Evolutionary conservation across 768 basidiomycete species (phyloP), one percentile per base, ranked within the genome.

Genomic region (Phlebiopsis flavidoalba): DNA sequence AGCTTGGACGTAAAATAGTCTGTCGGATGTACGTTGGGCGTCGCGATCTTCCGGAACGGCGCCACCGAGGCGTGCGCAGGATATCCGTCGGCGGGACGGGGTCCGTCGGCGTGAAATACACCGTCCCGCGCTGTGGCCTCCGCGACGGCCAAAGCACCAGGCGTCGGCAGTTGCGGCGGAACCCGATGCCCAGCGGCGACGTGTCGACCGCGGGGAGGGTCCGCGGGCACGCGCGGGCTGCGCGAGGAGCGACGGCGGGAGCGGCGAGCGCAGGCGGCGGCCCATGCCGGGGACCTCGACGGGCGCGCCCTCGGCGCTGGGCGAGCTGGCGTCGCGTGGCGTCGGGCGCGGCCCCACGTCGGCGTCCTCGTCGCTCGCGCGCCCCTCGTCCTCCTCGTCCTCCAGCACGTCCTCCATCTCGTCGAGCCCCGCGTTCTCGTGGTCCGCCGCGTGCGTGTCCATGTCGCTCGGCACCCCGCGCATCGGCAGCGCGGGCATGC

Each of bases 401-500:
- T 70, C 70, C 15, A 72, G 75, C 6, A 73, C 74, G 37, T 72
- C 74, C 1, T 77, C 75, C 15, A 69, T 71, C 24, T 66, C 68
- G 11, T 66, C 70, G 12, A 73, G 64, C 10, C 62, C 71, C 3
- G 65, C 72, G 19, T 71, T 66, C 22, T 68, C 67, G 43, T 72
- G 69, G 26, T 67, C 66, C 17, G 63, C 69, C 1, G 67, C 67
- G 14, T 60, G 63, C 11, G 64, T 59, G 14, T 68, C 76, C 1
- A 73, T 71, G 33, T 73, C 74, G 22, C 77, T 74, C 5, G 74
- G 73, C 26, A n/a, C n/a, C 33, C 78, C 78, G 31, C 74, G 68
- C 66, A 77, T 74, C 17, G 77, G 75, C 52, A 86, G 68, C 26
- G 80, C 83, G 35, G 87, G 87, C 74, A 86, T 82, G 60, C 75